Percentiles rank a stretch among this genome's conserved stretches.
Evolutionary conservation across 1,284 basidiomycete species (phyloP).

Genomic region (Cutaneotrichosporon cutaneum): DNA sequence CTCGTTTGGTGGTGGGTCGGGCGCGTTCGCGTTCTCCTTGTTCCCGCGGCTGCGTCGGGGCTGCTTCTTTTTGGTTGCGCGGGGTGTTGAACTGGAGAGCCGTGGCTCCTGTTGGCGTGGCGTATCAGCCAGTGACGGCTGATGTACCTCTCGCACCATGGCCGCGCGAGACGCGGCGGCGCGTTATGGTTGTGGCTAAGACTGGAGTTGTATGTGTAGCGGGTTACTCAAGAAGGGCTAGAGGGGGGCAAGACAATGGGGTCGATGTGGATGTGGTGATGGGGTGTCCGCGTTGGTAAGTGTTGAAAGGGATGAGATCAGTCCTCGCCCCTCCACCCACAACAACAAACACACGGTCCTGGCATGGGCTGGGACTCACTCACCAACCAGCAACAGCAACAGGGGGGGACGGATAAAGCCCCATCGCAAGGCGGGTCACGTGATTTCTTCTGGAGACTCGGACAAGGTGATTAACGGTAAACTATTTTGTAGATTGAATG

Average conservation of each 20-base stretch:
- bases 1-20: background rate
- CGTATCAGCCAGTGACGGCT: constrained; percentile 15
- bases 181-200: background rate
- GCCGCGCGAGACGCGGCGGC: background rate
- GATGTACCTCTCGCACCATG: constrained; percentile 20
- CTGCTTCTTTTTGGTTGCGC: background rate
- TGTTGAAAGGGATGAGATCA: too few relatives aligned
- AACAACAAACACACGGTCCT: background rate
- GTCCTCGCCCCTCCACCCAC: background rate
- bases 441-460: background rate
- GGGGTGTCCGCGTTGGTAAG: background rate
- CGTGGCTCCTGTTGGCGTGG: background rate
- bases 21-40: background rate
- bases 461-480: too few relatives aligned
- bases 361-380: too few relatives aligned
- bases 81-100: background rate
- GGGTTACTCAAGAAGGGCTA: background rate
- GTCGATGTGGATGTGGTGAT: background rate
- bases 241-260: background rate
- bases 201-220: background rate
- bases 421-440: background rate
- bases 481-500: too few relatives aligned
- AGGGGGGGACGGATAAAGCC: background rate
- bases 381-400: too few relatives aligned
- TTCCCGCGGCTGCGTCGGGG: background rate